Base-by-base conservation (phyloP, 805 yeast genomes). In the Starmerella asiatica region DNA sequence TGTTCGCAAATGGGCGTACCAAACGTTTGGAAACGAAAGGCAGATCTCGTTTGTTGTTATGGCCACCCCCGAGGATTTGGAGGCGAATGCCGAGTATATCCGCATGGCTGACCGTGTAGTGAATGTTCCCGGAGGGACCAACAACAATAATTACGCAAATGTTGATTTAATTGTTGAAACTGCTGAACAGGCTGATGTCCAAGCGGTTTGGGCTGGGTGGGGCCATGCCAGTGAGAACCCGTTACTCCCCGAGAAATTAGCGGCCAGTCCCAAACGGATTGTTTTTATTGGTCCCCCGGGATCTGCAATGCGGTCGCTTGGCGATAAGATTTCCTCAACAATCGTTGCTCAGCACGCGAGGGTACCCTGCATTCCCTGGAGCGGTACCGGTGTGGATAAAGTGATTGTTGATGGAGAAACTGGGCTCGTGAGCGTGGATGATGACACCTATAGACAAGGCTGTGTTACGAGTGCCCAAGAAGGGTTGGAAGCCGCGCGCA, bases 191-290 rank as follows among this genome's bases (percentile, higher is more conserved):
- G 79, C 93, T 32, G 75, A 83, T 50, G 96, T 82, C 41, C 94
- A 91, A 60, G 99, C 98, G 20, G 99, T 91, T 43, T 91, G 99
- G 99, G 99, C 99, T 27, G 99, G 99, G 55, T 91, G 99, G 99
- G 99, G 99, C 55, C 98, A 93, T 60, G 99, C 99, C 21, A 83
- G 95, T n/a, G 99, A 91, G 67, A 88, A 93, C 65, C 99, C 99
- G 21, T 61, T 67, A 34, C 73, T 91, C 50, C 99, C 99, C 21
- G 98, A 91, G 63, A 75, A 72, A 62, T 70, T 91, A 59, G 96
- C 97, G 14, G 78, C 79, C n/a, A 84, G 95, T 16, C 84, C 86
- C 45, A 79, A 84, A 61, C 81, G 73, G 56, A 80, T 93, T 54
- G 70, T 91, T 40, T 91, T 91, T 57, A 91, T 91, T 60, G 99